These are phyloP conservation scores for Moricandia moricandioides DNA, from an alignment of 345 rosid species.

Conservation along the genomic window DNA sequence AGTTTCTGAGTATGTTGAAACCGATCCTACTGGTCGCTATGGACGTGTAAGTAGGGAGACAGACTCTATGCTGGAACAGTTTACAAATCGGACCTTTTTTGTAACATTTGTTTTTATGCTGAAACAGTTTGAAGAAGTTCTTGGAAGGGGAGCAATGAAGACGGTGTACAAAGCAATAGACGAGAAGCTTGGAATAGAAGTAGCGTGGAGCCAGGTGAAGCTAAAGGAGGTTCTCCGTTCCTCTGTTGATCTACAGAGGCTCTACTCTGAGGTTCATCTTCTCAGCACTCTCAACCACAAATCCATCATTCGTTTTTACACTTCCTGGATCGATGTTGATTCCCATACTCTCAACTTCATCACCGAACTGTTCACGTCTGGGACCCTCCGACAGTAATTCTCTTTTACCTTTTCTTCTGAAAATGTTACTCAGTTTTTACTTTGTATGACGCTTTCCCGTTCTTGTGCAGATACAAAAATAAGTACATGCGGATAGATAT, in stretches of 20 bases:
- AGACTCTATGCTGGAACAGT: not conserved
- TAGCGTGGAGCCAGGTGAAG: constrained; percentile 79
- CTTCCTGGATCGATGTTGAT: constrained; percentile 70
- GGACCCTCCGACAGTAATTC: constrained; percentile 66
- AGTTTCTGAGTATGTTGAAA: constrained; percentile 59
- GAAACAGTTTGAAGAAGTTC: constrained; percentile 57
- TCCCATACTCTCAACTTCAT: constrained; percentile 70
- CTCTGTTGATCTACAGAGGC: constrained; percentile 67
- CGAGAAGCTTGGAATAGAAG: constrained; percentile 70
- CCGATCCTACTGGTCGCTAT: constrained; percentile 87
- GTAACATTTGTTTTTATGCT: constrained; percentile 27
- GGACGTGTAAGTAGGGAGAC: constrained; percentile 72
- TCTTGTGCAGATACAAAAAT: constrained; percentile 48
- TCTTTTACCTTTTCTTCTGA: not conserved
- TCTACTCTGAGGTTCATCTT: constrained; percentile 85
- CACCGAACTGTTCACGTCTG: constrained; percentile 84
- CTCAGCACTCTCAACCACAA: constrained; percentile 69
- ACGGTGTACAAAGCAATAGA: constrained; percentile 81
- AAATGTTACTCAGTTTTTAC: not conserved
- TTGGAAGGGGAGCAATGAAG: constrained; percentile 85
- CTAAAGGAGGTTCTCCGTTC: constrained; percentile 56
- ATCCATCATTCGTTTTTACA: constrained; percentile 64
- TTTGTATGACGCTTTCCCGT: constrained; percentile 4
- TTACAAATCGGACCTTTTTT: constrained; percentile 8
- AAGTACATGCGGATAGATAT: constrained; percentile 56